Evolutionary conservation across 495 filamentous ascomycete species (phyloP).

Genomic region (Xylaria intraflava): DNA sequence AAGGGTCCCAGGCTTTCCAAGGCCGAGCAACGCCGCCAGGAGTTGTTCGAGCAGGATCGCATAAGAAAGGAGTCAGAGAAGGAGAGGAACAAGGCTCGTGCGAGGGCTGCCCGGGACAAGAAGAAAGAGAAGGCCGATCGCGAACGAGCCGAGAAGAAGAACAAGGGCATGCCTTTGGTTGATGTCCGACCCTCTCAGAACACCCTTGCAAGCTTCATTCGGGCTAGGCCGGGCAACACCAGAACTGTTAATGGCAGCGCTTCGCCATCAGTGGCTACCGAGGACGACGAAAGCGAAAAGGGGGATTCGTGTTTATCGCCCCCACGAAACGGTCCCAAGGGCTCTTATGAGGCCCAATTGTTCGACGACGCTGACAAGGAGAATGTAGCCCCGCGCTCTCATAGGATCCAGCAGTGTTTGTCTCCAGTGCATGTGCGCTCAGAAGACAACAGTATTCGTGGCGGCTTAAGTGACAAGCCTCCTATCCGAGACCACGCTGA

Average conservation of each 20-base stretch:
- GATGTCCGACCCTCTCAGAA: constrained; percentile 37
- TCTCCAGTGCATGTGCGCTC: neutral
- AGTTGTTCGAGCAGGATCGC: constrained; percentile 39
- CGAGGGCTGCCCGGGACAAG: constrained; percentile 34
- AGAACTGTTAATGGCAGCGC: constrained; percentile 11
- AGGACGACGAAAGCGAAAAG: neutral
- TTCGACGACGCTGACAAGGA: constrained; percentile 14
- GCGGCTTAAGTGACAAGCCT: neutral
- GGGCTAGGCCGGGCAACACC: constrained; percentile 20
- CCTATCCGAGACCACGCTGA: neutral
- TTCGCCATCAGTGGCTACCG: neutral
- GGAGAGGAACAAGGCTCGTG: constrained; percentile 32
- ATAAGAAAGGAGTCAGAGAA: constrained; percentile 40
- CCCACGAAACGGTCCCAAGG: neutral
- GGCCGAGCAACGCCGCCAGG: constrained; percentile 34
- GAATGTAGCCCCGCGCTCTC: neutral
- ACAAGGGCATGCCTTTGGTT: constrained; percentile 36
- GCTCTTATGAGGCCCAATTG: constrained; percentile 9
- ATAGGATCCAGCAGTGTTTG: neutral
- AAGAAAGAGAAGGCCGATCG: constrained; percentile 36
- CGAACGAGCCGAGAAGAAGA: constrained; percentile 31
- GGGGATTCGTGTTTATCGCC: neutral
- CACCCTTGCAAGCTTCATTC: constrained; percentile 37
- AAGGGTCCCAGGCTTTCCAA: constrained; percentile 32
- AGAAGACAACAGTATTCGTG: neutral